A percentile compares a stretch with the other conserved stretches of the same genome.
Evolutionary conservation across 2,329 filamentous ascomycete genomes (phyloP).

Genomic region (Aspergillus puulaauensis): DNA sequence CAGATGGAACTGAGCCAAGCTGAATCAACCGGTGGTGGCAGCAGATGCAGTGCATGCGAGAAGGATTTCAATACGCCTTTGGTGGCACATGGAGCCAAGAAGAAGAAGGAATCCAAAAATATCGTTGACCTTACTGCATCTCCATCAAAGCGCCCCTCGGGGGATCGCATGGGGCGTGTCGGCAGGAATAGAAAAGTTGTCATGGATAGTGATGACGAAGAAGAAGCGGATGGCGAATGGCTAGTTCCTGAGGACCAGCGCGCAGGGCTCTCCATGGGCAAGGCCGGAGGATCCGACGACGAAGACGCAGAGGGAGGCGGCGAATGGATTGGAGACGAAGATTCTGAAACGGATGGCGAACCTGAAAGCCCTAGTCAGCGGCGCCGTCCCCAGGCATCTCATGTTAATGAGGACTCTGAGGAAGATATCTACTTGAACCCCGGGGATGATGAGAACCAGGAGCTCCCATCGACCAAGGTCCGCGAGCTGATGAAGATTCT

Average conservation of each 20-base stretch:
- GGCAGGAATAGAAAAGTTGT: constrained; percentile 46
- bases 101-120: constrained; percentile 45
- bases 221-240: constrained; percentile 72
- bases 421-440: constrained; percentile 42
- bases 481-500: constrained; percentile 80
- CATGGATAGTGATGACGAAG: constrained; percentile 58
- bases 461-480: constrained; percentile 77
- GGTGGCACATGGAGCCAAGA: constrained; percentile 38
- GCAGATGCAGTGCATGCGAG: constrained; percentile 72
- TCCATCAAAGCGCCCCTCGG: constrained; percentile 19
- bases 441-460: constrained; percentile 44
- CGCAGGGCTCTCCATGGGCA: constrained; percentile 62
- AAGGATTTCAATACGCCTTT: constrained; percentile 67
- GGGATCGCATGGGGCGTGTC: constrained; percentile 25
- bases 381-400: constrained; percentile 9
- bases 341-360: constrained; percentile 56
- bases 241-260: constrained; percentile 70
- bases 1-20: constrained; percentile 64
- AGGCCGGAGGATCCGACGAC: constrained; percentile 80
- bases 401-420: constrained; percentile 45
- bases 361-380: constrained; percentile 30
- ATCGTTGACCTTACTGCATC: constrained; percentile 34
- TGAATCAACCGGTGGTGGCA: constrained; percentile 53
- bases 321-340: constrained; percentile 71
- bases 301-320: constrained; percentile 86